These are phyloP conservation scores for Zymoseptoria ardabiliae DNA, from an alignment of 2,329 filamentous ascomycete genomes.

Conservation along the genomic window DNA sequence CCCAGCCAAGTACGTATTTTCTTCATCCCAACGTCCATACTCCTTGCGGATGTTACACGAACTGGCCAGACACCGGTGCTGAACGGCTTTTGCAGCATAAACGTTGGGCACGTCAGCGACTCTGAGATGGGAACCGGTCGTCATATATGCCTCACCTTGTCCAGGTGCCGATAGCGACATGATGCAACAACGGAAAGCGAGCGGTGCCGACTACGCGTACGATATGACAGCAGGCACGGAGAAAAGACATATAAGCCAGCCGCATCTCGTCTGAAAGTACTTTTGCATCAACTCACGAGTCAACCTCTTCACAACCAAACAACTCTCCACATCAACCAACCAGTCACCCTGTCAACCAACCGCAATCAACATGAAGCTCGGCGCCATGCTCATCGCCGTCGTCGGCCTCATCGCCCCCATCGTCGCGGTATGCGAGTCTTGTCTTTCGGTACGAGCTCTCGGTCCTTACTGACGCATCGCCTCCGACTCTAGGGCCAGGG, in stretches of 20 bases:
- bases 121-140: not conserved
- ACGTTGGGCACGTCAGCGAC: not conserved
- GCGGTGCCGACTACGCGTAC: no score
- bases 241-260: not conserved
- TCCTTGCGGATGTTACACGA: no score
- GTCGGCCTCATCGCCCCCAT: not conserved
- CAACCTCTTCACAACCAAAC: no score
- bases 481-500: not conserved
- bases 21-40: no score
- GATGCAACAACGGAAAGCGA: no score
- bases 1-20: no score
- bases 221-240: no score
- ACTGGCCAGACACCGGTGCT: not conserved
- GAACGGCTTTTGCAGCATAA: not conserved
- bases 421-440: not conserved
- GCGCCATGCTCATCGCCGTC: not conserved
- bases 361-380: not conserved
- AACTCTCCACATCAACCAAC: not conserved
- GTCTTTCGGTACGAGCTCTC: not conserved
- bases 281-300: not conserved
- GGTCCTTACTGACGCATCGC: not conserved
- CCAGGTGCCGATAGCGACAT: not conserved
- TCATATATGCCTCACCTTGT: not conserved
- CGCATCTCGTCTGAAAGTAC: not conserved
- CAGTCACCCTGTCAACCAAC: not conserved